Evolutionary conservation across 805 yeast species (phyloP).

Genomic region (Cyberlindnera sargentensis): DNA sequence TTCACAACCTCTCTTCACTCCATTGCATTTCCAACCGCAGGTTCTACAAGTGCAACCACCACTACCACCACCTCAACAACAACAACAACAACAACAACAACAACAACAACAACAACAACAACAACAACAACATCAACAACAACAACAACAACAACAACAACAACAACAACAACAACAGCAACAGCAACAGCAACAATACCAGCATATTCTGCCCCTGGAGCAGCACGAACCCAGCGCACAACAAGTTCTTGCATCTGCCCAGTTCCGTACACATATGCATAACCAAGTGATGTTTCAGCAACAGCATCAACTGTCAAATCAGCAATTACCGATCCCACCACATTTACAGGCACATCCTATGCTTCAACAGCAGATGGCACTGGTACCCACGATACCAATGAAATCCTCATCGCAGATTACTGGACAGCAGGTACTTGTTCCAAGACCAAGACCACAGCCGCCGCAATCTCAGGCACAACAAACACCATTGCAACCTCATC

Average conservation of each 20-base stretch:
- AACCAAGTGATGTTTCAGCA: constrained; percentile 13
- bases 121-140: too few species aligned
- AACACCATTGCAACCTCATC: too few species aligned
- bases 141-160: too few species aligned
- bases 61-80: constrained; percentile 1
- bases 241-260: constrained; percentile 9
- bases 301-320: constrained; percentile 2
- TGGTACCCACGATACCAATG: background rate
- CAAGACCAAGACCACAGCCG: too few species aligned
- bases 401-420: too few species aligned
- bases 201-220: background rate
- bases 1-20: background rate
- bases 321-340: background rate
- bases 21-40: background rate
- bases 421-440: too few species aligned
- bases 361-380: background rate
- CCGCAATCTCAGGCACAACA: too few species aligned
- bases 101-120: too few species aligned
- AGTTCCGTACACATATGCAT: constrained; percentile 15
- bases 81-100: background rate
- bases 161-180: too few species aligned
- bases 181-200: background rate
- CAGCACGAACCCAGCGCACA: background rate
- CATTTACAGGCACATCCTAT: background rate
- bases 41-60: background rate